Base-by-base conservation (phyloP, 768 basidiomycete species). In the Suillus spraguei region DNA sequence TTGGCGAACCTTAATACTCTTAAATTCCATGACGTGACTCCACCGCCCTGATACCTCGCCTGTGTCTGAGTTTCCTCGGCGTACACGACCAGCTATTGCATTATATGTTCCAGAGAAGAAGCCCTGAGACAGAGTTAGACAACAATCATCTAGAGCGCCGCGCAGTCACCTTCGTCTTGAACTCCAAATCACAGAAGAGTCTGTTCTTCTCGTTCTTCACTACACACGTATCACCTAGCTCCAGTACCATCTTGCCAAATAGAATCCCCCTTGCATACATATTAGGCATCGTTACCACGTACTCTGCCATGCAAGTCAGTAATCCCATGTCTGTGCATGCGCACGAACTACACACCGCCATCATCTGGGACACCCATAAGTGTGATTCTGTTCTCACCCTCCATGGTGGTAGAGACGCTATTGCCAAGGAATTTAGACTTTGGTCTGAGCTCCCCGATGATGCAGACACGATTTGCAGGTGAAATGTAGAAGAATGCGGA, bases 61-160 rank as follows among this genome's bases (percentile, higher is more conserved):
- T 16, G 92, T 79, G 3, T 93, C 91, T 7, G 77, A 77, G 33
- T 80, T 77, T 14, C 83, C 81, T 58, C 81, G 83, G 66, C 89
- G 89, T 68, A 98, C 83, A 67, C 87, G 86, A 11, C 97, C 97
- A 6, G 86, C 76, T 63, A 99, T 85, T 42, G 90, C 88, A 73
- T 99, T 99, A 81, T 99, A 97, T 61, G 92, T 91, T 28, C 97
- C 97, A 1, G 95, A 95, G 78, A 98, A 97, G 83, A 97, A 98
- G 22, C 97, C 97, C 92, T 93, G 70, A 17, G 22, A 16, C 17
- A 20, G 46, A 39, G 39, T 60, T 24, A 44, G 28, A 16, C 6
- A 32, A 13, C 22, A 7, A 13, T 22, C n/a, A 38, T 38, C 64
- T 32, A 65, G 50, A 22, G 22, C 32, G 20, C 42, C 33, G 36